Base-by-base conservation (phyloP, 805 yeast species). In the Monosporozyma yasuniensis region DNA sequence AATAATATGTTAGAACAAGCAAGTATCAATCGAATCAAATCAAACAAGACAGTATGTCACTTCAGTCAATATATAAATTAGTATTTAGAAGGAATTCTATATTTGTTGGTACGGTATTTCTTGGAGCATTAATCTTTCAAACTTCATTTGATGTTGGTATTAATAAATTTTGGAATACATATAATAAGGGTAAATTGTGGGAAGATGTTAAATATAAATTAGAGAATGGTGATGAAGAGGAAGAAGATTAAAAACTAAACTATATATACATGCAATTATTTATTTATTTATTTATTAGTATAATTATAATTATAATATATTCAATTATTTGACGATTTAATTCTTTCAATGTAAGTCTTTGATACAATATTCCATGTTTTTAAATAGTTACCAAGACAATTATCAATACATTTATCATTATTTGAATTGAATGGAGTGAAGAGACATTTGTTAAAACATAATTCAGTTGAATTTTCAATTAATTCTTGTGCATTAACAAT, bases 401-500 rank as follows among this genome's bases (percentile, higher is more conserved):
- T 84, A 52, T 75, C 78, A 45, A 87, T 76, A 69, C 96, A 89
- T 27, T 67, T 68, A 50, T 79, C 78, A 60, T 89, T 88, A 6
- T 70, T 74, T 1, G 72, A 56, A 19, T 75, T 59, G 38, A 80
- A 79, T 16, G 96, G 96, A 42, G 72, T 73, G 14, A 66, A 66
- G 46, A 87, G 72, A 68, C 97, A 90, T 65, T 81, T 79, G 46
- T 83, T 84, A 66, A 85, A 90, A 67, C 97, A 90, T 72, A 86
- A 85, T 58, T 83, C 89, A 11, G 96, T 83, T 64, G 87, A 77
- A 60, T 87, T 84, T 69, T 82, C 84, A 30, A 89, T 95, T 49
- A 90, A 72, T 60, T 87, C 90, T 1, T 91, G 83, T 34, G 95
- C 96, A 67, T 89, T 87, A 18, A 90, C 93, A n/a, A 87, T 78